Evolutionary conservation across 768 basidiomycete genomes (phyloP), one percentile per base, ranked within the genome.

Genomic region (Pleurotus ostreatus): DNA sequence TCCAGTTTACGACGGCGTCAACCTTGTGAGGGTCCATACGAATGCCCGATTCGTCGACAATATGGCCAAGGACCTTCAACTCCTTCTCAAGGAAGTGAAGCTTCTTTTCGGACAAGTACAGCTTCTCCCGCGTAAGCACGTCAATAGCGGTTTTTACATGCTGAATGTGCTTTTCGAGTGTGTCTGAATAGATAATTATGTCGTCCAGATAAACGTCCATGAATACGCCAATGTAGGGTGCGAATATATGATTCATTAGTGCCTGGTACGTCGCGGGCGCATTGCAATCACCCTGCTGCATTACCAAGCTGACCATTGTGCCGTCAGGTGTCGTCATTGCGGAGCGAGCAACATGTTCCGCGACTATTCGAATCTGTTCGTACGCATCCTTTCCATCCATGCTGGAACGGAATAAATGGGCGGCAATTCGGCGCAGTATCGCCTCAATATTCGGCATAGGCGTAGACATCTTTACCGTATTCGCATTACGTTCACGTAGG

Each of bases 301-400:
- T 62, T 0, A 77, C 74, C 0, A 62, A 55, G 20, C 71, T 71
- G 5, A 69, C 64, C 68, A 75, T 72, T 2, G 65, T 72, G 0
- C 74, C 73, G 54, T 68, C 66, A 4, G 68, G 68, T 0, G 70
- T 75, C 0, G 63, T 60, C 46, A 75, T 68, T 1, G 69, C 55
- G 0, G 71, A 69, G 2, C 57, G 18, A 0, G 57, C 11, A n/a
- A 71, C 65, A 55, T 71, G 62, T 18, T 67, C 63, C 20, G 66
- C 63, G 0, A 61, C 53, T 3, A 74, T 66, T 0, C 65, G 23
- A 0, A 73, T 71, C 48, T 80, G 78, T 56, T 80, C 73, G 62
- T 75, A 80, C 0, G 76, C 73, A 52, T 71, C 66, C 30, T 70
- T 67, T 15, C 69, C 59, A 57, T 80, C 75, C 4, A 26, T 26